These are phyloP conservation scores for Trypanosoma congolense DNA, from an alignment of 208 protist species.

Conservation along the genomic window DNA sequence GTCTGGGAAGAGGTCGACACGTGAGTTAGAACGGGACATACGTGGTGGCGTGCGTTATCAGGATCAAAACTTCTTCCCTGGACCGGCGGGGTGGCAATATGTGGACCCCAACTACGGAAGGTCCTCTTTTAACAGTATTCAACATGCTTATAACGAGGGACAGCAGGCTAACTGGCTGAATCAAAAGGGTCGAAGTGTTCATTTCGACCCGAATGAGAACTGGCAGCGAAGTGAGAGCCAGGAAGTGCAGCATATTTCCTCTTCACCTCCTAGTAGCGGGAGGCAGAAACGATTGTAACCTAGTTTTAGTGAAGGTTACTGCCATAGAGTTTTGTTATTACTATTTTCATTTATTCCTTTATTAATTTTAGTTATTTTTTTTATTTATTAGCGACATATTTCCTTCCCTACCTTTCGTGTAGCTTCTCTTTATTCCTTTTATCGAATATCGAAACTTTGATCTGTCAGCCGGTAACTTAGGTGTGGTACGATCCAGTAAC, in stretches of 20 bases:
- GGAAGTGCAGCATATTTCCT: conserved; percentile 1
- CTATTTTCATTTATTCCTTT: too few relatives aligned
- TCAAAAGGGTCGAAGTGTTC: conserved; percentile 1
- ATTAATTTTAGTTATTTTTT: too few relatives aligned
- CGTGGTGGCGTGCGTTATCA: conserved; percentile 49
- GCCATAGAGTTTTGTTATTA: too few relatives aligned
- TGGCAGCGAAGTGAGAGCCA: conserved; percentile 9
- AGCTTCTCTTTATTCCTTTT: too few relatives aligned
- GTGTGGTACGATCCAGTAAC: too few relatives aligned
- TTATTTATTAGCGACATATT: too few relatives aligned
- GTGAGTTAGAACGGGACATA: conserved; percentile 55
- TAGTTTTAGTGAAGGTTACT: too few relatives aligned
- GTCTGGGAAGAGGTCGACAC: conserved; percentile 42
- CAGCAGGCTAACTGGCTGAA: not conserved
- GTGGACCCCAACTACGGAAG: not conserved
- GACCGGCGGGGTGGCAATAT: not conserved
- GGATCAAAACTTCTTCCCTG: not conserved
- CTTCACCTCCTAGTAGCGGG: not conserved
- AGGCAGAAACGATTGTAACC: not conserved
- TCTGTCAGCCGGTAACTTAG: too few relatives aligned
- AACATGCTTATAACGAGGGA: not conserved
- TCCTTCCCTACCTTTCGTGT: too few relatives aligned
- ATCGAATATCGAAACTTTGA: too few relatives aligned
- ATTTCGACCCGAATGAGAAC: conserved; percentile 14
- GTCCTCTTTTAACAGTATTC: not conserved